These are phyloP conservation scores for Populus euphratica DNA, from an alignment of 345 rosid genomes.

Conservation along the genomic window DNA sequence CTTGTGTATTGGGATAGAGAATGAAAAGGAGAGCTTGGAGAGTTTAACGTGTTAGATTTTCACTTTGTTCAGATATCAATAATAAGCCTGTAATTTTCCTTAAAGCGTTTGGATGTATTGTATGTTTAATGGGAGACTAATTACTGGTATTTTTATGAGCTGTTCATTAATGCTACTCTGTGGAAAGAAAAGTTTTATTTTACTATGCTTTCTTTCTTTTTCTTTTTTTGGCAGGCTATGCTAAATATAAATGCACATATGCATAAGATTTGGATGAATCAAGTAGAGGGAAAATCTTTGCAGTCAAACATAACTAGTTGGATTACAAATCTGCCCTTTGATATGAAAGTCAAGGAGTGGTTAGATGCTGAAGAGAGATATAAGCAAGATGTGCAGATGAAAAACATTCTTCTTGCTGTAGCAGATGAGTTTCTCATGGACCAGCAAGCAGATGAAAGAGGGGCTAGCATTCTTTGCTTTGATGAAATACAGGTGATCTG, in stretches of 20 bases:
- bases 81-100: neutral
- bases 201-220: neutral
- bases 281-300: conserved; percentile 54
- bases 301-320: conserved; percentile 65
- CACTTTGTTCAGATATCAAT: neutral
- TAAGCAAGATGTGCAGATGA: conserved; percentile 74
- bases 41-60: neutral
- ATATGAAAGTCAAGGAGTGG: conserved; percentile 83
- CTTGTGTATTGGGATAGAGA: neutral
- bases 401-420: conserved; percentile 81
- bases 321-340: conserved; percentile 83
- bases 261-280: conserved; percentile 86
- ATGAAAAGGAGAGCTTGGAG: neutral
- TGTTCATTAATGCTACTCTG: neutral
- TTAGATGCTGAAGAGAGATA: conserved; percentile 82
- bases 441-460: conserved; percentile 48
- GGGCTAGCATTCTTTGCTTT: conserved; percentile 87
- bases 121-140: neutral
- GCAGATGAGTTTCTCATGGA: conserved; percentile 80
- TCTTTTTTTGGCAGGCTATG: conserved; percentile 59
- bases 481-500: conserved; percentile 84
- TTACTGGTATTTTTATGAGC: neutral
- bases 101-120: neutral
- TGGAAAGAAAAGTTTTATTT: conserved; percentile 5
- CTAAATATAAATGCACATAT: conserved; percentile 78